These are phyloP conservation scores for Nothophytophthora sp. DNA, from an alignment of 352 stramenopile species.

Conservation along the genomic window DNA sequence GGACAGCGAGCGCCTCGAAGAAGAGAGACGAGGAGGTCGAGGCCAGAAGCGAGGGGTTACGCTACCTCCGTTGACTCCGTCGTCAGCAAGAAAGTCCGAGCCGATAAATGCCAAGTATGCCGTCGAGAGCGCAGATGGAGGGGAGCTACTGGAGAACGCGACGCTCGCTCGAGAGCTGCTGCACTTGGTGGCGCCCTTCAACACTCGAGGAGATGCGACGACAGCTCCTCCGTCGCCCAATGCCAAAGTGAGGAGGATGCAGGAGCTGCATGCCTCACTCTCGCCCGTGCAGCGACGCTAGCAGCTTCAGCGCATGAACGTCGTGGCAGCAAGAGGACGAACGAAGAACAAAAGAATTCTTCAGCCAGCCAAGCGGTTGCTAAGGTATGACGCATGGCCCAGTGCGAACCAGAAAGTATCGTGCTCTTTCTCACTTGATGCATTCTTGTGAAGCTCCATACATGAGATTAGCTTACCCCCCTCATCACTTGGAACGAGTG, in stretches of 20 bases:
- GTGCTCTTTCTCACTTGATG: too few species aligned
- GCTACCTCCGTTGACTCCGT: conserved; percentile 20
- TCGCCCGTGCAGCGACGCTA: conserved; percentile 21
- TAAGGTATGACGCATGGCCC: too few species aligned
- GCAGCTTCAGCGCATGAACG: too few species aligned
- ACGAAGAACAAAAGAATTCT: too few species aligned
- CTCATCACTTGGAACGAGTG: too few species aligned
- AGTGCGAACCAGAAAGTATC: too few species aligned
- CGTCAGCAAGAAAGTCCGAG: too few species aligned
- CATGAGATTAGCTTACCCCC: too few species aligned
- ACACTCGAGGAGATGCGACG: conserved; percentile 19
- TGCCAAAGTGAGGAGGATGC: conserved; percentile 19
- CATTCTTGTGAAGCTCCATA: too few species aligned
- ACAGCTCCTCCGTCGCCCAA: conserved; percentile 10
- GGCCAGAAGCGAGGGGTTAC: conserved; percentile 8
- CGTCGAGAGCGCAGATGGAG: not conserved
- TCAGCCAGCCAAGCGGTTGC: too few species aligned
- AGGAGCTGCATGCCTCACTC: conserved; percentile 18
- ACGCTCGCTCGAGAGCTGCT: conserved; percentile 60
- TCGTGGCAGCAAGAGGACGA: too few species aligned
- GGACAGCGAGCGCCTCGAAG: conserved; percentile 26
- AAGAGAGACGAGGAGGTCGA: conserved; percentile 27
- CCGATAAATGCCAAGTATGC: not conserved
- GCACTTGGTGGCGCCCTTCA: conserved; percentile 58
- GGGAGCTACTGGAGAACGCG: conserved; percentile 40